Evolutionary conservation across 2,329 filamentous ascomycete genomes (phyloP), one percentile per base, ranked within the genome.

Genomic region (Penicillium sp.): DNA sequence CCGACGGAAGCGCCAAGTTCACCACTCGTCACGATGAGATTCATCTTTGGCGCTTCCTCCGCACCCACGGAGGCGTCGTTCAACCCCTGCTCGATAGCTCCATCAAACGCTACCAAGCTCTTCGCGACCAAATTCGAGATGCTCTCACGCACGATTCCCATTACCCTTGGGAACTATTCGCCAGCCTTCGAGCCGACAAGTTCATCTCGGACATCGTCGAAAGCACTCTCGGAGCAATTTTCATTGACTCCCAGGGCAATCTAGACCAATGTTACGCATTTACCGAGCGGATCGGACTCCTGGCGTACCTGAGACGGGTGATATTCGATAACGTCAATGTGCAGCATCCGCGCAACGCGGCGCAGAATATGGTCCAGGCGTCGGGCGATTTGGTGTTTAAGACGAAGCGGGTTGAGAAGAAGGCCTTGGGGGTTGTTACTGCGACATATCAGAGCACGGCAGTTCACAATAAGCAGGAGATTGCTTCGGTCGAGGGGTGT

Each of bases 191-290:
- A 13, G 79, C 85, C 0, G 83, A 83, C 15, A 96, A 96, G 66
- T 88, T 89, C 70, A 87, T 88, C 70, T 93, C 88, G 0, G 92
- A 96, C 68, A 74, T 96, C 7, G 78, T 96, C 9, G 93, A 97
- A 74, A 83, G 84, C 29, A 68, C 95, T 0, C 71, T 97, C 0
- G 93, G 89, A 0, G 92, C 91, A 0, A 79, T 96, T 0, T 96
- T 88, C 77, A 76, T 96, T 18, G 94, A 97, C 68, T 88, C 80
- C 0, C 60, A 79, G 0, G 88, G 87, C 0, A 79, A 81, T 1
- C 66, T 90, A 13, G 74, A 74, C 0, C 69, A 67, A 0, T 95
- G 90, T 62, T 75, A 80, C 45, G 64, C 48, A 0, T 78, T 96
- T 34, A 68, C 90, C 0, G 78, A 82, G 42, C 73, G 76, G 0